Evolutionary conservation across 352 stramenopile species (phyloP).

Genomic region (Thraustotheca clavata): DNA sequence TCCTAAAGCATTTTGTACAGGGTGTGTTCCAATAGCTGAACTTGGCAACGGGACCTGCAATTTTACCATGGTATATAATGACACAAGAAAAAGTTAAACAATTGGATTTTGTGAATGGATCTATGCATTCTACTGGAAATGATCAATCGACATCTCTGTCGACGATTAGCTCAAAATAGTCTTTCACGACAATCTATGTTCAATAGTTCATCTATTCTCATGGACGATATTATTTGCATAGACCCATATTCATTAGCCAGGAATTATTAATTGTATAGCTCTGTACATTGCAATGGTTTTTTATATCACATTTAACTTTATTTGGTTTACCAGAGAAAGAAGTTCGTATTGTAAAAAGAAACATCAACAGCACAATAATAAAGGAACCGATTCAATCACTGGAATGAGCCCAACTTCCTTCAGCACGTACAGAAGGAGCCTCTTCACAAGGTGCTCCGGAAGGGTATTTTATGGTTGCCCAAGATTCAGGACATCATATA

Average conservation of each 20-base stretch:
- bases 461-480: neutral
- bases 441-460: neutral
- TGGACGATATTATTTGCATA: neutral
- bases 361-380: no score
- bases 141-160: neutral
- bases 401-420: no score
- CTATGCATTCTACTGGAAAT: neutral
- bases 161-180: neutral
- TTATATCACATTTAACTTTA: neutral
- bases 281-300: constrained; percentile 12
- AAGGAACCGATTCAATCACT: no score
- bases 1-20: constrained; percentile 8
- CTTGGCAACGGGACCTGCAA: constrained; percentile 3
- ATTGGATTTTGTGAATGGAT: no score
- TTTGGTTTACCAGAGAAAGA: constrained; percentile 9
- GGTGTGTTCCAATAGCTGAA: neutral
- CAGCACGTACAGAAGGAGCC: no score
- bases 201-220: neutral
- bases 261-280: constrained; percentile 3
- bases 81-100: no score
- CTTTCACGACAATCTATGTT: constrained; percentile 8
- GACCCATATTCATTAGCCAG: constrained; percentile 9
- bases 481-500: neutral
- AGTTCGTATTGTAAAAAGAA: neutral
- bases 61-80: neutral